Evolutionary conservation across 768 basidiomycete genomes (phyloP), one percentile per base, ranked within the genome.

Genomic region (Termitomyces sp.): DNA sequence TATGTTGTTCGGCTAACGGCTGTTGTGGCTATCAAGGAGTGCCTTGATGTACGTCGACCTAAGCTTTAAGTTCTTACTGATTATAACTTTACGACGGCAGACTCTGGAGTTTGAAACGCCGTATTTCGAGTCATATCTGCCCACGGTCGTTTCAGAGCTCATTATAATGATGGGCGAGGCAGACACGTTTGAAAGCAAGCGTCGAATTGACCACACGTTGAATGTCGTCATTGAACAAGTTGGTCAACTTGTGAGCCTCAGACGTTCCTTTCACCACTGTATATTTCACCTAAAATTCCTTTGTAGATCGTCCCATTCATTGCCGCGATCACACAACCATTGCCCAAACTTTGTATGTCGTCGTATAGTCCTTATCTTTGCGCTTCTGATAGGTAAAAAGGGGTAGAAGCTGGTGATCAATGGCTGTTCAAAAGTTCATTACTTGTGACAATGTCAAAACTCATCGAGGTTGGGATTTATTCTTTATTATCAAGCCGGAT

Each of bases 1-100:
- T 75, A 82, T 23, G 95, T 94, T 16, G 94, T 98, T 47, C 84
- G 93, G 4, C 75, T 98, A 35, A 93, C 92, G 1, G 88, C 95
- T 25, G 89, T 91, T 0, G 77, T 83, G 23, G 87, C 93, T 12
- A 67, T 98, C 29, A 80, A 84, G 38, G 88, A 94, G 67, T 92
- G 92, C 64, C 81, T 94, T 23, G 89, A 96, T 68, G 95, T 95
- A 73, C 62, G 91, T 73, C 25, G 41, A 23, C 41, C 16, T 40
- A 12, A 23, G 4, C 34, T 29, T 38, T 7, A 12, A 29, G 10
- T 31, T 42, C 10, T 4, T 14, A 16, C 38, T n/a, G 3, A 47
- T n/a, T 14, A 41, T 44, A 31, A 25, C 19, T 34, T 17, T 27
- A 40, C 42, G 27, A 40, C 37, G 50, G 46, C 54, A 93, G 92